Percentiles rank a stretch among this genome's conserved stretches.
These are phyloP conservation scores for Picochlorum sp. DNA, from an alignment of 139 green algal genomes.

Conservation along the genomic window DNA sequence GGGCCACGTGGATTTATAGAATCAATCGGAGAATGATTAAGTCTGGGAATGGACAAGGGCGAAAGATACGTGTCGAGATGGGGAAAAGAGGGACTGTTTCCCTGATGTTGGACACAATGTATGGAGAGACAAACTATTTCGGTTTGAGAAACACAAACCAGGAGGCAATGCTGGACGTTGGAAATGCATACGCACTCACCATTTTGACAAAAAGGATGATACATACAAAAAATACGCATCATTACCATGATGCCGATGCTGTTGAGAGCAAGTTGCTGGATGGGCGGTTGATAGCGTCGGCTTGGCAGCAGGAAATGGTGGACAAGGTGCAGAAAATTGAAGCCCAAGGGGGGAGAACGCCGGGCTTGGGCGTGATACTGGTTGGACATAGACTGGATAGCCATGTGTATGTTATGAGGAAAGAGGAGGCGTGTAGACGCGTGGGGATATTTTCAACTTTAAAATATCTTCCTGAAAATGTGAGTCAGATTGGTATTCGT, in stretches of 20 bases:
- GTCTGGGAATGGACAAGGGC: too few species aligned
- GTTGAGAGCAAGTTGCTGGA: conserved; percentile 8
- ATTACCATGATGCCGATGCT: too few species aligned
- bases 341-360: conserved; percentile 22
- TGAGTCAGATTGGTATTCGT: conserved; percentile 27
- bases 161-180: too few species aligned
- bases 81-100: too few species aligned
- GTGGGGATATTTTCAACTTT: conserved; percentile 18
- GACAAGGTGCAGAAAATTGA: conserved; percentile 18
- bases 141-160: too few species aligned
- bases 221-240: too few species aligned
- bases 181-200: too few species aligned
- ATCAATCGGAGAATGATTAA: too few species aligned
- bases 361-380: conserved; percentile 81
- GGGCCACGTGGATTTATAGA: neutral
- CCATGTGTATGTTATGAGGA: conserved; percentile 83
- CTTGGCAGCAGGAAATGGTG: conserved; percentile 27
- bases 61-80: too few species aligned
- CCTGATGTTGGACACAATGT: too few species aligned
- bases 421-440: conserved; percentile 72
- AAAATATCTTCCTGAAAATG: conserved; percentile 27
- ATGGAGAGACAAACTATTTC: too few species aligned
- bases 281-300: conserved; percentile 1
- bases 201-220: too few species aligned
- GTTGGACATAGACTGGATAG: conserved; percentile 85